Evolutionary conservation across 495 filamentous ascomycete genomes (phyloP).

Genomic region (Hypoxylon lienhwacheense): DNA sequence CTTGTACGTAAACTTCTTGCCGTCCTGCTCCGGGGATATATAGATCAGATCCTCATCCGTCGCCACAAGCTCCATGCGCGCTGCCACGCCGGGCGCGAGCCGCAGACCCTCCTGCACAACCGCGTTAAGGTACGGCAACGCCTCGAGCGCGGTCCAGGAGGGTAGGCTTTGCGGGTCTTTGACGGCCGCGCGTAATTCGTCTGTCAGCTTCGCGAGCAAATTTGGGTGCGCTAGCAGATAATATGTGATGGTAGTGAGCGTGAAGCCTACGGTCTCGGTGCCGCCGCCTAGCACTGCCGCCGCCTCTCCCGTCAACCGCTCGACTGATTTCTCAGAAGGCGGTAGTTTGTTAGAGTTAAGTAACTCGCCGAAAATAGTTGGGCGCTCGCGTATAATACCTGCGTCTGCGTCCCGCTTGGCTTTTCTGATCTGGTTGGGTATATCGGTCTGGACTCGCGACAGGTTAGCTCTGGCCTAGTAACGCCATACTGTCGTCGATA

Average conservation of each 20-base stretch:
- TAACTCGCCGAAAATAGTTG: not conserved
- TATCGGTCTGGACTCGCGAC: slow-evolving; percentile 8
- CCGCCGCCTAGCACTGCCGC: slow-evolving; percentile 51
- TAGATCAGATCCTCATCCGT: slow-evolving; percentile 3
- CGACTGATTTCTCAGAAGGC: not conserved
- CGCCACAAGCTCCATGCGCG: not conserved
- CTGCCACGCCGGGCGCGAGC: not conserved
- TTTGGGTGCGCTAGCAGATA: slow-evolving; percentile 41
- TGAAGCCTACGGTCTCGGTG: slow-evolving; percentile 50
- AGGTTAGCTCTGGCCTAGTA: not conserved
- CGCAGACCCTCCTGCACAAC: slow-evolving; percentile 7
- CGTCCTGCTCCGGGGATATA: not conserved
- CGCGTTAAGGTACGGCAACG: slow-evolving; percentile 6
- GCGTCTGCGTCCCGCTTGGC: not conserved
- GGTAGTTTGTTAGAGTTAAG: slow-evolving; percentile 7
- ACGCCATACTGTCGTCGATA: not conserved
- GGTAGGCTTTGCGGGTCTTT: slow-evolving; percentile 18
- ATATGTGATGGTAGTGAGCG: slow-evolving; percentile 42
- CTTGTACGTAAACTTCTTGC: slow-evolving; percentile 3
- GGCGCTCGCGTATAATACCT: not conserved
- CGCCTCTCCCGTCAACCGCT: slow-evolving; percentile 41
- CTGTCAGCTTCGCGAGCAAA: slow-evolving; percentile 34
- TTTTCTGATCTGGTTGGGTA: slow-evolving; percentile 12
- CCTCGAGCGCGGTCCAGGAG: slow-evolving; percentile 23
- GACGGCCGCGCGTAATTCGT: slow-evolving; percentile 37